Evolutionary conservation across 2,329 filamentous ascomycete species (phyloP), one percentile per base, ranked within the genome.

Genomic region (Aureobasidium sp.): DNA sequence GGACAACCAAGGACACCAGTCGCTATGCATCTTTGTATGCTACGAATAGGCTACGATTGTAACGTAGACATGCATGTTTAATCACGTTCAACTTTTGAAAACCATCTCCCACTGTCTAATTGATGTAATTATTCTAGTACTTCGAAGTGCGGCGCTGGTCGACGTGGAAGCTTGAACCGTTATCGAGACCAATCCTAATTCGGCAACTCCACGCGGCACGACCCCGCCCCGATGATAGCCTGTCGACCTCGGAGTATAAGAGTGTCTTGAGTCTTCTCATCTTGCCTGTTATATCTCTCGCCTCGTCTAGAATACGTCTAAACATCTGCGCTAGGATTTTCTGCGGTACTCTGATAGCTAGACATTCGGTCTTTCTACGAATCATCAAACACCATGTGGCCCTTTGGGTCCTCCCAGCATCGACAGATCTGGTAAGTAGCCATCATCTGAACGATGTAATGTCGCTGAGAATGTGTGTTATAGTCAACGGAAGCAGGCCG

Each of bases 401-500:
- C 37, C 21, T 37, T 60, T 52, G 47, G 57, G 30, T 50, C 27
- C 30, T 48, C 27, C 8, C 25, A 59, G 3, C 57, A 60, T 25
- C 36, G 36, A 27, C 57, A 47, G 29, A 60, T 36, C 34, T 60
- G 57, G 57, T 44, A 37, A 21, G 57, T 52, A 3, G 3, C 13
- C 1, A 7, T 27, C 9, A 34, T 13, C 6, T 3, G 3, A n/a
- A 5, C 4, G 32, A 2, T 10, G 0, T 8, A 13, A 34, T 10
- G 15, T n/a, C 3, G 3, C 21, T 50, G 21, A 60, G 9, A 13
- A 9, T 2, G 25, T 16, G 16, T 1, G 13, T 9, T 32, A 54
- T 69, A 96, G 91, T 77, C 81, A 85, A 68, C 82, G 84, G 73
- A 97, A 97, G 78, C 89, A 94, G 76, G 76, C 84, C 64, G 86